Evolutionary conservation across 1,284 basidiomycete species (phyloP), one percentile per base, ranked within the genome.

Genomic region (Hortiboletus rubellus): DNA sequence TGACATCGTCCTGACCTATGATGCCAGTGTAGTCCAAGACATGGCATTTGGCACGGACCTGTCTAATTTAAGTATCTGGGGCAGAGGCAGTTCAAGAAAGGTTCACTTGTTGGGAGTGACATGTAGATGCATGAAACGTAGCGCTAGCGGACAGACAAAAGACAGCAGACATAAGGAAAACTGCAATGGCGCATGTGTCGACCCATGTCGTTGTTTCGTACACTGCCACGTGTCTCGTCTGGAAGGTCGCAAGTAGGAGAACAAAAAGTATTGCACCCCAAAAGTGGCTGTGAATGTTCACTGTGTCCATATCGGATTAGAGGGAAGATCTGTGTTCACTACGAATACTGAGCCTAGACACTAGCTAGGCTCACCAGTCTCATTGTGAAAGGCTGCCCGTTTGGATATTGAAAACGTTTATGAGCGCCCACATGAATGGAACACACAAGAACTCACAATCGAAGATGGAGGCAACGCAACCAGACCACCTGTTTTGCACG

Each of bases 241-340:
- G 73, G 59, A 82, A 81, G 5, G 82, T 82, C 55, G 74, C 74
- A 48, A 88, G 71, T 52, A 92, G 77, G 64, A 86, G 81, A 18
- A 76, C 65, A 69, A 94, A 94, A 51, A 91, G 67, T 12, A 86
- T 67, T 17, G 89, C 87, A 33, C 89, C 92, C 77, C 85, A 82
- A 9, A 95, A 78, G 69, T 96, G 94, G 51, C 83, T 91, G 73
- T 95, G 92, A 52, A 96, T 94, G 74, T 97, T 96, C 60, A 96
- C 92, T 94, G 58, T 31, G 46, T 46, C 54, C 54, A 50, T 45
- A 61, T 61, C 41, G 48, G 40, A 58, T 36, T 22, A 22, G 22
- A 34, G 18, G 8, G 38, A 53, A 31, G 36, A 55, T 58, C 57
- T 57, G 12, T 38, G 17, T 62, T 64, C 37, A 53, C 42, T n/a